Conservation (phyloP, 2,329 filamentous ascomycete genomes). For the Xylariaceae sp. region DNA sequence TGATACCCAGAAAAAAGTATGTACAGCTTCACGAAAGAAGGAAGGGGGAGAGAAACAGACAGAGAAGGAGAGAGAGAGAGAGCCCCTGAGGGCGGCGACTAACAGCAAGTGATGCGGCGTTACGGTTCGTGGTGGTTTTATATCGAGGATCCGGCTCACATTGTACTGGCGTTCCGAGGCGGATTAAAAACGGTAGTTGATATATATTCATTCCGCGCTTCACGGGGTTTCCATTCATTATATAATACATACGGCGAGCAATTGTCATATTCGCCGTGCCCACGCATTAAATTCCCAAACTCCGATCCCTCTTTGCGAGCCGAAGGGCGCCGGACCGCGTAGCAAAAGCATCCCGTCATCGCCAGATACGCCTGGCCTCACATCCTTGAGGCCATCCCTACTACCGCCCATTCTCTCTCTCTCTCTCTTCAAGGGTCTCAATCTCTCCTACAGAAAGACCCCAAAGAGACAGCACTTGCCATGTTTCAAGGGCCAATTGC, state of each 20-base stretch:
- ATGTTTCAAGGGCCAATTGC: conserved; percentile 9
- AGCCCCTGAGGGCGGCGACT: background rate
- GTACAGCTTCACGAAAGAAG: conserved; percentile 10
- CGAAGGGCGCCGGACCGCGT: conserved; percentile 4
- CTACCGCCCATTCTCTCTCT: background rate
- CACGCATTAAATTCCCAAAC: conserved; percentile 19
- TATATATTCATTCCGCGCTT: conserved; percentile 19
- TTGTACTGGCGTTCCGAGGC: conserved; percentile 11
- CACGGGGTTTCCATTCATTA: conserved; percentile 16
- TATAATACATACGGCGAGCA: conserved; percentile 25
- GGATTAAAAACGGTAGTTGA: conserved; percentile 10
- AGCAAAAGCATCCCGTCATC: conserved; percentile 14
- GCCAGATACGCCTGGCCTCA: conserved; percentile 8
- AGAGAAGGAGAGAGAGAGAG: background rate
- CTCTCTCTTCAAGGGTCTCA: background rate
- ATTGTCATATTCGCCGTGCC: conserved; percentile 2
- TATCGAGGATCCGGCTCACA: conserved; percentile 1
- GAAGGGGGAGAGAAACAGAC: background rate
- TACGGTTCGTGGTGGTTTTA: conserved; percentile 1
- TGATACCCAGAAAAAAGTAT: conserved; percentile 13
- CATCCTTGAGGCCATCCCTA: conserved; percentile 1
- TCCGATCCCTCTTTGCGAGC: conserved; percentile 14
- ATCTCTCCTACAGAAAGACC: conserved; percentile 4
- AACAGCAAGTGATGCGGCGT: conserved; percentile 12
- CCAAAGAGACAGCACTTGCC: conserved; percentile 8